Evolutionary conservation across 2,329 filamentous ascomycete genomes (phyloP).

Genomic region (Scytalidium sp.): DNA sequence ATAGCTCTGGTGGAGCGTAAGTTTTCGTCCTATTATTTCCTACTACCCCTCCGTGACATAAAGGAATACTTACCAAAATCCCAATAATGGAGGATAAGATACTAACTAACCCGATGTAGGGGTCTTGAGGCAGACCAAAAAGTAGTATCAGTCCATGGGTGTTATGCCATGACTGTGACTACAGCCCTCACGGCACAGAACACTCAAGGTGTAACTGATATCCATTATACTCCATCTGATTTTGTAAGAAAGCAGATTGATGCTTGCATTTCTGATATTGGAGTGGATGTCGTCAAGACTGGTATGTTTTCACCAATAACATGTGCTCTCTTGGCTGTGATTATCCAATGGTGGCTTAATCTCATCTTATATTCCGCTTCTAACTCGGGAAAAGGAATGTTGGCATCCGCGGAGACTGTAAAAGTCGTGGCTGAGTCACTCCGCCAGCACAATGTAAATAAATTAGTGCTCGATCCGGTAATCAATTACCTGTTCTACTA

Average conservation of each 20-base stretch:
- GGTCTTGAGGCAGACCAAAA: slow-evolving; percentile 96
- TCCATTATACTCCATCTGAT: slow-evolving; percentile 72
- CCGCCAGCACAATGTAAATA: slow-evolving; percentile 51
- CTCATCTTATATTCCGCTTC: slow-evolving; percentile 8
- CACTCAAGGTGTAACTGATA: slow-evolving; percentile 76
- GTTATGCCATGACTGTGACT: slow-evolving; percentile 94
- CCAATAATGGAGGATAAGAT: background rate
- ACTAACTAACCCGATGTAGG: slow-evolving; percentile 42
- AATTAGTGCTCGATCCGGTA: slow-evolving; percentile 73
- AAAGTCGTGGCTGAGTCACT: slow-evolving; percentile 65
- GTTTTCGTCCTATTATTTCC: slow-evolving; percentile 30
- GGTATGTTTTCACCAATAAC: slow-evolving; percentile 56
- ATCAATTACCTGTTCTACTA: slow-evolving; percentile 23
- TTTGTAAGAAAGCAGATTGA: slow-evolving; percentile 87
- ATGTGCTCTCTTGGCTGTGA: too few species aligned
- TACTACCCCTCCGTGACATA: background rate
- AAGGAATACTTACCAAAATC: background rate
- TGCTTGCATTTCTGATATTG: slow-evolving; percentile 78
- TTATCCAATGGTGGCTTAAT: too few species aligned
- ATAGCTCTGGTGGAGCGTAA: slow-evolving; percentile 74
- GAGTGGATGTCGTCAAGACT: slow-evolving; percentile 87
- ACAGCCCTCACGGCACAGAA: slow-evolving; percentile 97
- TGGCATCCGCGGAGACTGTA: slow-evolving; percentile 70
- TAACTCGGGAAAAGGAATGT: slow-evolving; percentile 64
- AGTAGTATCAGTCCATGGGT: slow-evolving; percentile 85